Evolutionary conservation across 371 early-diverging fungal species (phyloP).

Genomic region (Amoeboaphelidium protococcarum): DNA sequence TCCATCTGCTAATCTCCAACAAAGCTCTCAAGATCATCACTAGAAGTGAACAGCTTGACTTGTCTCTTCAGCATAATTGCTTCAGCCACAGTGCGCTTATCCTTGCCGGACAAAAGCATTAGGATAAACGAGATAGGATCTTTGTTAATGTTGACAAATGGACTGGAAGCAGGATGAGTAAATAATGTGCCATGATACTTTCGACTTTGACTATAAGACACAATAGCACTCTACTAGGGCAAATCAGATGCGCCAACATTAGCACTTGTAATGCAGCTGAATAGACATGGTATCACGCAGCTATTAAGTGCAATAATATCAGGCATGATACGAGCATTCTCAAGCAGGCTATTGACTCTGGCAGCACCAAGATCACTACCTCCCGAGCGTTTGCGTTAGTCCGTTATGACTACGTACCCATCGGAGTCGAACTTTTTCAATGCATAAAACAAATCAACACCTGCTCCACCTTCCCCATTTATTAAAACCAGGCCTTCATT

Average conservation of each 20-base stretch:
- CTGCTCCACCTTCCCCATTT: background rate
- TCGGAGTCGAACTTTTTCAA: background rate
- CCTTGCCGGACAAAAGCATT: background rate
- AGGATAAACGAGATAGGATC: background rate
- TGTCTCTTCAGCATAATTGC: too few relatives aligned
- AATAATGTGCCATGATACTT: background rate
- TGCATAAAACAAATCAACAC: background rate
- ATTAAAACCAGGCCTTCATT: background rate
- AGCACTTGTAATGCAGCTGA: too few relatives aligned
- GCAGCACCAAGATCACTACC: background rate
- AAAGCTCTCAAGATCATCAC: too few relatives aligned
- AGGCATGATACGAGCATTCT: too few relatives aligned
- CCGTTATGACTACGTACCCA: background rate
- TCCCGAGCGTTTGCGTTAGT: background rate
- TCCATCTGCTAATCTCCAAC: too few relatives aligned
- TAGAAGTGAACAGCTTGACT: too few relatives aligned
- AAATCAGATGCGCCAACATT: too few relatives aligned
- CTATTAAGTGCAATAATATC: too few relatives aligned
- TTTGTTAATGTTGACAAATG: background rate
- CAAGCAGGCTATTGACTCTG: background rate
- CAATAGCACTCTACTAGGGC: background rate
- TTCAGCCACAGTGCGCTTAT: background rate
- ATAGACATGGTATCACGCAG: too few relatives aligned
- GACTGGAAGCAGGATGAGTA: conserved; percentile 1
- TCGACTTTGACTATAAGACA: background rate